Percentiles rank a stretch among this genome's conserved stretches.
Conservation (phyloP, 441 rosid species). For the Lagerstroemia fauriei region DNA sequence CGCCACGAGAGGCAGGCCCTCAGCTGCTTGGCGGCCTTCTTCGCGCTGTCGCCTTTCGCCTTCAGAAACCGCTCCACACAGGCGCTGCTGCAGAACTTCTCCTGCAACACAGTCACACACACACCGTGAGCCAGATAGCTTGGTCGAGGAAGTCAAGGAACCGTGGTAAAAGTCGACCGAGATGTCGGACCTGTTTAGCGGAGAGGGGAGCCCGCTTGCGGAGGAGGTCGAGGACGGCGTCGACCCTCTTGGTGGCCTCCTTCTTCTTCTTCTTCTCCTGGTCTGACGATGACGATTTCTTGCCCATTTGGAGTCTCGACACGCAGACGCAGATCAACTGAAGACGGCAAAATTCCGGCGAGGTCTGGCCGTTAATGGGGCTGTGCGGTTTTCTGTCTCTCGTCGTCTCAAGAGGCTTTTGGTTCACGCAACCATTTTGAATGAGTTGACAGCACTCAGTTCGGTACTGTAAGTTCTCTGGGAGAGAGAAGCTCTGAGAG, state of each 20-base stretch:
- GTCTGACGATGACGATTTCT: slow-evolving; percentile 31
- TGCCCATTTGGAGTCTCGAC: slow-evolving; percentile 54
- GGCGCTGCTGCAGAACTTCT: slow-evolving; percentile 74
- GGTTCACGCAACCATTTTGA: slow-evolving; percentile 56
- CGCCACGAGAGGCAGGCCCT: slow-evolving; percentile 89
- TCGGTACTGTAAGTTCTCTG: not conserved
- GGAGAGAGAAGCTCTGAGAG: not conserved
- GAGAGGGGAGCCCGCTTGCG: slow-evolving; percentile 70
- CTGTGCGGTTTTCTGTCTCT: not conserved
- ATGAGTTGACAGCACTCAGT: not conserved
- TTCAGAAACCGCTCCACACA: slow-evolving; percentile 77
- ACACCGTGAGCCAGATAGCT: not conserved
- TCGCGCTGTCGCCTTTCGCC: slow-evolving; percentile 72
- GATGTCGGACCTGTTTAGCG: slow-evolving; percentile 58
- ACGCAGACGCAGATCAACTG: not conserved
- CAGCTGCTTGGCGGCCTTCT: slow-evolving; percentile 77
- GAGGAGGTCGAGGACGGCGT: slow-evolving; percentile 62
- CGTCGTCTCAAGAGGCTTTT: slow-evolving; percentile 33
- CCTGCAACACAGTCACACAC: slow-evolving; percentile 45
- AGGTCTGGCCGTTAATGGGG: not conserved
- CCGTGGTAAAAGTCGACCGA: not conserved
- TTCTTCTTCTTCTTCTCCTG: slow-evolving; percentile 40
- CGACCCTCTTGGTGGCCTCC: slow-evolving; percentile 37
- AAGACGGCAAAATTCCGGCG: slow-evolving; percentile 26
- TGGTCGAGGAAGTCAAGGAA: not conserved